These are phyloP conservation scores for Warburgia ugandensis DNA, from an alignment of 164 flowering plant genomes.

Conservation along the genomic window DNA sequence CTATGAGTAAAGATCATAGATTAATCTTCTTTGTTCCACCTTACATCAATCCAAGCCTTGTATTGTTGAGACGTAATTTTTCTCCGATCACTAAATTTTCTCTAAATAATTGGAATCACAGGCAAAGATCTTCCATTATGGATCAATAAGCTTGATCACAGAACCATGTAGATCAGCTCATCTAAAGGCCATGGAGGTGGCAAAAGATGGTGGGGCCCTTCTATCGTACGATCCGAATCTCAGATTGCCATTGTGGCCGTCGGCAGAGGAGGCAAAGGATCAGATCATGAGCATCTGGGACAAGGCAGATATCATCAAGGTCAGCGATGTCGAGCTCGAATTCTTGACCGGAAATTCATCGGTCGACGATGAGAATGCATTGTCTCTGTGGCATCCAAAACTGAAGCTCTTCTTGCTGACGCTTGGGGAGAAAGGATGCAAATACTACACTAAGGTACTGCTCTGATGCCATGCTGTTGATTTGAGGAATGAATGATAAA, in stretches of 20 bases:
- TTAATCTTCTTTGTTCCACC: too few species aligned
- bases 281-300: slow-evolving; percentile 96
- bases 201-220: slow-evolving; percentile 66
- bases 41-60: not conserved
- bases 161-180: slow-evolving; percentile 98
- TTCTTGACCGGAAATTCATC: slow-evolving; percentile 59
- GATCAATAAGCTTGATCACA: slow-evolving; percentile 89
- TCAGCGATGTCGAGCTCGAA: slow-evolving; percentile 76
- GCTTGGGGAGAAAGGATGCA: slow-evolving; percentile 82
- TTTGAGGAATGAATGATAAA: too few species aligned
- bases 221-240: slow-evolving; percentile 94
- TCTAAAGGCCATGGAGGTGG: slow-evolving; percentile 74
- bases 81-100: too few species aligned
- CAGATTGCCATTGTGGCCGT: slow-evolving; percentile 85
- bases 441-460: slow-evolving; percentile 80
- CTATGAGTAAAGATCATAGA: too few species aligned
- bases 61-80: not conserved
- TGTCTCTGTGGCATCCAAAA: slow-evolving; percentile 70
- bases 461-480: not conserved
- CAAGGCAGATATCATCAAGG: slow-evolving; percentile 75
- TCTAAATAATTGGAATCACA: too few species aligned
- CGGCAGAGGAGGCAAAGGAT: slow-evolving; percentile 60
- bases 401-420: slow-evolving; percentile 78
- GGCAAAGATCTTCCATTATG: slow-evolving; percentile 89
- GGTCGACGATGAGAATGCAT: slow-evolving; percentile 54